Evolutionary conservation across 1,284 basidiomycete species (phyloP), one percentile per base, ranked within the genome.

Genomic region (Papiliotrema laurentii): DNA sequence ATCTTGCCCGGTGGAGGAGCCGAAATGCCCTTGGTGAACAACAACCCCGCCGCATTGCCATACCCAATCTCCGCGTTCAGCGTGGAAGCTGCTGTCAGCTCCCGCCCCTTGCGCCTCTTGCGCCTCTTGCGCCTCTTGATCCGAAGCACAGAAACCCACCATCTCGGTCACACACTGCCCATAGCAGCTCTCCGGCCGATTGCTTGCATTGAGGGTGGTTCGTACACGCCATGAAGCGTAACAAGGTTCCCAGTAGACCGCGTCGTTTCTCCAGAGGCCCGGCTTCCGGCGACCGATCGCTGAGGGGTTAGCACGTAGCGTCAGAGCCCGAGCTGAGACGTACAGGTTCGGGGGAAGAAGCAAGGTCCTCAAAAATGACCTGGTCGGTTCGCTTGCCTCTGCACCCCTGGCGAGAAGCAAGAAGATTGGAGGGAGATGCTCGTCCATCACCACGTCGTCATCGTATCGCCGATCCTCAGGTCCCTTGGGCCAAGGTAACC

Each of bases 31-130:
- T 89, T 90, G 63, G 87, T 83, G 75, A 90, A 92, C 25, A 97
- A 78, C 75, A 89, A 86, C 1, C 92, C 92, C 0, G 90, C 89
- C 27, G 91, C 89, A 63, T 91, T 91, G 21, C 92, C 92, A 58
- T 96, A 94, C 3, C 91, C 91, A 41, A 93, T 81, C 45, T 86
- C 82, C 5, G 82, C 78, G 6, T 83, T 82, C 7, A 94, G 76
- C 0, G 76, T 79, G 14, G 79, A 77, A 19, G 85, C 87, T 89
- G 62, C 46, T 24, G 26, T 26, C 13, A 37, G 18, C 5, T 39
- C 46, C 27, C 49, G 10, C 13, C 18, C 30, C 26, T 13, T 14
- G n/a, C n/a, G n/a, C n/a, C n/a, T n/a, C n/a, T n/a, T n/a, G n/a
- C n/a, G n/a, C n/a, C n/a, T n/a, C n/a, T n/a, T n/a, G n/a, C n/a